Conservation (phyloP, 352 stramenopile species). For the Phytophthora citricola region DNA sequence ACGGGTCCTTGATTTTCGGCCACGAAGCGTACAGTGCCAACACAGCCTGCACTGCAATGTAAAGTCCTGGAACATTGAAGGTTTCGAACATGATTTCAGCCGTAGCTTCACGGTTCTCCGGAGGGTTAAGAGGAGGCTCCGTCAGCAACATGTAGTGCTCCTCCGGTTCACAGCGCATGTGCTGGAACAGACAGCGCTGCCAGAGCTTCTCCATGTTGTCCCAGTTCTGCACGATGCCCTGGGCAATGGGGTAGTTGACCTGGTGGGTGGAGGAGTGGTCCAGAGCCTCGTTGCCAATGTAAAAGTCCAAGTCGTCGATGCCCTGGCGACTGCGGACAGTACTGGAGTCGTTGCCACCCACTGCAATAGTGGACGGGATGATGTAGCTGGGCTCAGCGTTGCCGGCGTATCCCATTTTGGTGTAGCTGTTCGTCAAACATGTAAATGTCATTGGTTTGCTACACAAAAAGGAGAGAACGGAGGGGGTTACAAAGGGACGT, state of each 20-base stretch:
- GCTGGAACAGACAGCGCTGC: conserved; percentile 94
- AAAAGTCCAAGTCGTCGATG: conserved; percentile 96
- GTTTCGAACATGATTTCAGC: conserved; percentile 98
- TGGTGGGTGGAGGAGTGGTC: conserved; percentile 91
- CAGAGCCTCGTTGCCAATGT: conserved; percentile 95
- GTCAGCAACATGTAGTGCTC: conserved; percentile 94
- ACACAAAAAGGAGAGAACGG: background rate
- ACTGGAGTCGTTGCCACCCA: conserved; percentile 66
- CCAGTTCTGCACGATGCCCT: conserved; percentile 95
- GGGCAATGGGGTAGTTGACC: conserved; percentile 90
- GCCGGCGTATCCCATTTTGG: conserved; percentile 96
- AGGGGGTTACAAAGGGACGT: conserved; percentile 22
- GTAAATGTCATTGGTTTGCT: background rate
- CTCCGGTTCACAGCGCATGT: conserved; percentile 94
- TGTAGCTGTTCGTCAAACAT: conserved; percentile 78
- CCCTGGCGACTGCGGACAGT: conserved; percentile 88
- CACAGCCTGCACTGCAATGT: conserved; percentile 96
- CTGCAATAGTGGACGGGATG: conserved; percentile 94
- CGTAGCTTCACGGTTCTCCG: conserved; percentile 95
- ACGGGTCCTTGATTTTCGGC: conserved; percentile 90
- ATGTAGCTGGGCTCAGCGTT: conserved; percentile 96
- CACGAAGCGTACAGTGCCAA: conserved; percentile 94
- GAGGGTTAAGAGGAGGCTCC: conserved; percentile 93
- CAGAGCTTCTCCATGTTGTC: conserved; percentile 96
- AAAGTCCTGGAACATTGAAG: conserved; percentile 95